These are phyloP conservation scores for Sindora glabra DNA, from an alignment of 306 rosid species.

Conservation along the genomic window DNA sequence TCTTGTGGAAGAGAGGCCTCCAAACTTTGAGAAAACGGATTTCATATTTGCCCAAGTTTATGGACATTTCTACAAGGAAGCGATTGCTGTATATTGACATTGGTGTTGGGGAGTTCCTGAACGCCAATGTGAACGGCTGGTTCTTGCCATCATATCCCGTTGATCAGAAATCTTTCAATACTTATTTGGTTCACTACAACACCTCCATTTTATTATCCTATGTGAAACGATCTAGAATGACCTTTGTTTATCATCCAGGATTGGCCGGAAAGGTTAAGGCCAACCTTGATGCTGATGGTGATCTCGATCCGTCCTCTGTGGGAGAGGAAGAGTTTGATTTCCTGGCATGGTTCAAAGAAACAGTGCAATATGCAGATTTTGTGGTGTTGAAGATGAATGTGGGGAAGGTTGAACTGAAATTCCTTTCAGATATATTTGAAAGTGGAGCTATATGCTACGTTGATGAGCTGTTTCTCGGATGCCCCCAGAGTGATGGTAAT, in stretches of 20 bases:
- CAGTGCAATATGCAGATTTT: constrained; percentile 56
- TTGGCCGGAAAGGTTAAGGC: constrained; percentile 36
- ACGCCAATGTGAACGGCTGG: constrained; percentile 39
- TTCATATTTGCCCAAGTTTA: constrained; percentile 52
- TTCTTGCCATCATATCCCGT: constrained; percentile 68
- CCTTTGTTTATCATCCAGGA: constrained; percentile 84
- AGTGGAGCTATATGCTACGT: constrained; percentile 68
- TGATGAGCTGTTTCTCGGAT: constrained; percentile 71
- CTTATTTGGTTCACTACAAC: constrained; percentile 72
- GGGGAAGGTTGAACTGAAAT: constrained; percentile 56
- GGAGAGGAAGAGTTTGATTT: constrained; percentile 69
- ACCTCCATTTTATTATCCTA: constrained; percentile 51
- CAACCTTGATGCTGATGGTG: constrained; percentile 4
- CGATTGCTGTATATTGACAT: constrained; percentile 60
- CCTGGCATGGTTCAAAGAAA: constrained; percentile 77
- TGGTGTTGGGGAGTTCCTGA: constrained; percentile 48
- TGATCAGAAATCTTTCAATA: constrained; percentile 44
- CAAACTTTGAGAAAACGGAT: constrained; percentile 14
- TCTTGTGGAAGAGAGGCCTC: constrained; percentile 36
- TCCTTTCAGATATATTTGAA: constrained; percentile 52
- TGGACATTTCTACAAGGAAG: constrained; percentile 40
- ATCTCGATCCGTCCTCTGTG: constrained; percentile 41
- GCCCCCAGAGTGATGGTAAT: constrained; percentile 37
- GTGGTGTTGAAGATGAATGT: constrained; percentile 86
- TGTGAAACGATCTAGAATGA: constrained; percentile 60